Conservation (phyloP, 2,329 filamentous ascomycete species). For the Xylaria sp. region DNA sequence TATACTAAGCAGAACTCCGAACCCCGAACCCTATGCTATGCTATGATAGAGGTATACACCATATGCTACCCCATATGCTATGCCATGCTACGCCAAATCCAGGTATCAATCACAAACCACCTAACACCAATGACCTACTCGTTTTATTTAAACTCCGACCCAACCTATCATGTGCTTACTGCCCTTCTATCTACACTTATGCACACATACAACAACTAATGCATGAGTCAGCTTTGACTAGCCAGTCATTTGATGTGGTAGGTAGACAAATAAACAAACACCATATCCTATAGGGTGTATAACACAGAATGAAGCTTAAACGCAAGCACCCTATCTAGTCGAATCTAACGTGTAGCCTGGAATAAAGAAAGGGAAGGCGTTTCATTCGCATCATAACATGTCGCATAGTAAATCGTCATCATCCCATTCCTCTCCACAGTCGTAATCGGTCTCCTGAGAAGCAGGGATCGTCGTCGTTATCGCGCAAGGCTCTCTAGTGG, state of each 20-base stretch:
- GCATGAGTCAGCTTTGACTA: too few species aligned
- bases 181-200: too few species aligned
- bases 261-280: too few species aligned
- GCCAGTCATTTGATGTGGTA: too few species aligned
- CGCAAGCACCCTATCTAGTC: background rate
- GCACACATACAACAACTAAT: too few species aligned
- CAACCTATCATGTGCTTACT: too few species aligned
- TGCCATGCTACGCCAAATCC: background rate
- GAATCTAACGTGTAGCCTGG: background rate
- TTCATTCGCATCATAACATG: conserved; percentile 16
- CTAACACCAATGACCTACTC: background rate
- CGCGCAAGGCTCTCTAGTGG: background rate
- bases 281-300: too few species aligned
- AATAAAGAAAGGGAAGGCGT: background rate
- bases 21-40: conserved; percentile 4
- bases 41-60: too few species aligned
- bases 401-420: conserved; percentile 36
- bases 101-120: background rate
- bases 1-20: conserved; percentile 21
- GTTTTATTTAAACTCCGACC: too few species aligned
- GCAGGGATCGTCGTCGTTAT: conserved; percentile 18
- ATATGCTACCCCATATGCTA: background rate
- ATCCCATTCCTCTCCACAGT: conserved; percentile 40
- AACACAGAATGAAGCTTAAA: too few species aligned
- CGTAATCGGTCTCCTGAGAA: conserved; percentile 48